Evolutionary conservation across 176 grass and related monocot genomes (phyloP), one percentile per base, ranked within the genome.

Genomic region (Zoysia pacifica): DNA sequence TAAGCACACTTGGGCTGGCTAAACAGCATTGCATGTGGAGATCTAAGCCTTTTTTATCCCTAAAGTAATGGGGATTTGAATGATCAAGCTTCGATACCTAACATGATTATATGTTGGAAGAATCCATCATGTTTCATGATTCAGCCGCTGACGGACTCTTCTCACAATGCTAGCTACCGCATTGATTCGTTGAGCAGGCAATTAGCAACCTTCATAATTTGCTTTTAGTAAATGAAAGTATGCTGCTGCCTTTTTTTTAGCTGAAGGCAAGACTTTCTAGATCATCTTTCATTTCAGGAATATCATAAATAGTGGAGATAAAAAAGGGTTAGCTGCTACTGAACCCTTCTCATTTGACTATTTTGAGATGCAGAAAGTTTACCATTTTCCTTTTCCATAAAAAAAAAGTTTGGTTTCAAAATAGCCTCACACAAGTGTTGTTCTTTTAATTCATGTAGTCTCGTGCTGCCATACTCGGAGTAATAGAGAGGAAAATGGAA

Each of bases 401-500:
- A 19, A 45, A 45, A 45, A 59, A 59, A 59, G 15, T 4, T 75
- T 10, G 20, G 12, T 55, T n/a, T 20, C n/a, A 68, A 70, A 75
- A 54, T 65, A 38, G 38, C 53, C 63, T 48, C 38, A 58, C 19
- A 28, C 9, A 67, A 37, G 56, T 49, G 12, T 18, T 39, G 5
- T 20, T 5, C 3, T 69, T 69, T 79, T 63, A 0, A 28, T 28
- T 7, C 0, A 0, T 20, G 36, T 77, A 99, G 96, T 99, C 96
- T 1, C 81, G 96, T 69, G 70, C 88, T 42, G 74, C 72, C 15
- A 99, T 99, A 44, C 90, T 99, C n/a, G 83, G 82, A 79, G 90
- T 86, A 52, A 99, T 99, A 55, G 92, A 99, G 81, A 84, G 65
- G 77, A 91, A 89, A 72, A 99, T 94, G 96, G 88, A 99, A 10